Conservation (phyloP, 2,329 filamentous ascomycete genomes). For the Delphinella strobiligena region DNA sequence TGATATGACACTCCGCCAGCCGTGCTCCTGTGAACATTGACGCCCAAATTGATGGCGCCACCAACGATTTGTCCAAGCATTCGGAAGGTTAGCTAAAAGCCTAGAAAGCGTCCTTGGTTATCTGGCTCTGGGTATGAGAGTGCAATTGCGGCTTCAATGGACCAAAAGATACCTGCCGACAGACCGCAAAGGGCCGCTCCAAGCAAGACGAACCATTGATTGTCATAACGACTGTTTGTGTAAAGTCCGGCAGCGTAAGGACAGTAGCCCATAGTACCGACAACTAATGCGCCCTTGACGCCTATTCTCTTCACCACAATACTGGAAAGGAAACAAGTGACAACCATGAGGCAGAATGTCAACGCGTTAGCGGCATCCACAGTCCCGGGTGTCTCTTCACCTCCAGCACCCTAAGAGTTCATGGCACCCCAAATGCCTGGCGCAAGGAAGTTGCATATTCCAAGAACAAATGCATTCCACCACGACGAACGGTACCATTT, state of each 20-base stretch:
- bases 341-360: conserved; percentile 61
- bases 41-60: conserved; percentile 57
- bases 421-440: conserved; percentile 59
- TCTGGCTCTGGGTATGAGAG: conserved; percentile 60
- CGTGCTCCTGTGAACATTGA: conserved; percentile 46
- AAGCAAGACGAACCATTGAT: conserved; percentile 55
- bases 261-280: conserved; percentile 61
- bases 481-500: conserved; percentile 56
- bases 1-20: conserved; percentile 57
- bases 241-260: conserved; percentile 61
- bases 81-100: conserved; percentile 54
- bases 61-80: conserved; percentile 57
- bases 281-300: conserved; percentile 58
- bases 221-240: conserved; percentile 58
- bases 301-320: conserved; percentile 55
- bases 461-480: conserved; percentile 60
- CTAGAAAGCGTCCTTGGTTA: conserved; percentile 52
- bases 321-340: conserved; percentile 56
- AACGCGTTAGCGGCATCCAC: conserved; percentile 61
- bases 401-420: conserved; percentile 62
- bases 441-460: conserved; percentile 57
- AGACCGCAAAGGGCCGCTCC: conserved; percentile 59
- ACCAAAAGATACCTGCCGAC: conserved; percentile 64
- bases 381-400: conserved; percentile 50
- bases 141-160: conserved; percentile 61